Percentiles rank a stretch among this genome's conserved stretches.
phyloP scores from a whole-genome alignment of 768 basidiomycete species.

The Lactarius hengduanensis region DNA sequence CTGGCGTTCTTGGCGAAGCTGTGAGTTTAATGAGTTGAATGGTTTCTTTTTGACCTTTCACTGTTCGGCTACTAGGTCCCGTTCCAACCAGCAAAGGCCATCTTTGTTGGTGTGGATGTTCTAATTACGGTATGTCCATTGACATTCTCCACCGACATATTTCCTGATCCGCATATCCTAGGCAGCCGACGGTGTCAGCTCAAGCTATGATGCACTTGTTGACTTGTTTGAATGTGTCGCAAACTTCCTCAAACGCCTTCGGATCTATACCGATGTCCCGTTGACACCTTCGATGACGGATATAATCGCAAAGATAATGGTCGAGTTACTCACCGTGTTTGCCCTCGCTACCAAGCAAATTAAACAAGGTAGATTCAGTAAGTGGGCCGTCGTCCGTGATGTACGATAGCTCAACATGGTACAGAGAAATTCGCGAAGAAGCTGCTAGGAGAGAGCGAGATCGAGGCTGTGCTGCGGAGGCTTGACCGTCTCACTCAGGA shows the following conservation, averaged over 20 bases:
- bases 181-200: background rate
- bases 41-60: background rate
- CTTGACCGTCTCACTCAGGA: constrained; percentile 9
- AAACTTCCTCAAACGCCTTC: constrained; percentile 7
- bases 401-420: background rate
- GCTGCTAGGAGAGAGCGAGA: constrained; percentile 13
- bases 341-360: constrained; percentile 15
- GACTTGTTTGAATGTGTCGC: constrained; percentile 9
- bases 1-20: background rate
- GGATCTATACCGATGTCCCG: constrained; percentile 3
- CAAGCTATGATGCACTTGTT: background rate
- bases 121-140: background rate
- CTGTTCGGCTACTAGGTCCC: background rate
- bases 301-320: background rate
- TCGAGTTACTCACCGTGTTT: constrained; percentile 2
- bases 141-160: background rate
- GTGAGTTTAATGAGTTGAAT: background rate
- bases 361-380: constrained; percentile 7
- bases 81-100: background rate
- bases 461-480: background rate
- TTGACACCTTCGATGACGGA: background rate
- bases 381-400: background rate
- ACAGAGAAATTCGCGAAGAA: constrained; percentile 9
- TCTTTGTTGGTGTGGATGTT: constrained; percentile 5
- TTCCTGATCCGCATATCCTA: background rate